Evolutionary conservation across 1,284 basidiomycete species (phyloP), one percentile per base, ranked within the genome.

Genomic region (Puccinia horiana): DNA sequence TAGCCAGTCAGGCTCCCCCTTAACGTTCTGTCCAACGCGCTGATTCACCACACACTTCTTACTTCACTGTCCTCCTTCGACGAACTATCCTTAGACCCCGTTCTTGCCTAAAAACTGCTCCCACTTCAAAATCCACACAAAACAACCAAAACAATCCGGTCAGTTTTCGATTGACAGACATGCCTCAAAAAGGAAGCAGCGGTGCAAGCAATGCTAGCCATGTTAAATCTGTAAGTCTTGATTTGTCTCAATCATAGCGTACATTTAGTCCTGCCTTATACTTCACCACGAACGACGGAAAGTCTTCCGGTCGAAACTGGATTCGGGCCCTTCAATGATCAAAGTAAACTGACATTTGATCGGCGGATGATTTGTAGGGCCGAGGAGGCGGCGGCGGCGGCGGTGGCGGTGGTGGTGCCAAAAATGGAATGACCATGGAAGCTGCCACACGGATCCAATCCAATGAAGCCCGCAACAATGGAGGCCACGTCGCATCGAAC

Each of bases 361-460:
- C 63, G 16, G 63, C 6, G 8, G 23, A 16, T n/a, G 12, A 42
- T 42, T 5, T 23, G 20, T 37, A 65, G 63, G 35, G 37, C 5
- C 63, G 37, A 65, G 63, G 63, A 18, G 61, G 26, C 16, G 61
- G 61, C 5, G 32, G 32, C 32, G 63, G 63, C 20, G 61, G 26
- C 16, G 61, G 61, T 18, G 32, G 32, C 32, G 63, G 63, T 8
- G 63, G 63, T 18, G 63, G 63, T 12, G 32, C 37, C 29, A 65
- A 65, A 32, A 37, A 37, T 23, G 63, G 63, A 18, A 65, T 65
- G 63, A 65, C 63, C 35, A 40, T 42, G 37, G 63, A 65, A 42
- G 35, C 63, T 26, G 63, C 63, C 63, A 3, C 37, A 37, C 63
- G 63, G 18, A 65, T 65, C 37, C 63, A 65, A 65, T 65, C 63